Percentiles rank a stretch among this genome's conserved stretches.
phyloP scores from a whole-genome alignment of 2,329 filamentous ascomycete genomes.

The Aspergillus sp. region DNA sequence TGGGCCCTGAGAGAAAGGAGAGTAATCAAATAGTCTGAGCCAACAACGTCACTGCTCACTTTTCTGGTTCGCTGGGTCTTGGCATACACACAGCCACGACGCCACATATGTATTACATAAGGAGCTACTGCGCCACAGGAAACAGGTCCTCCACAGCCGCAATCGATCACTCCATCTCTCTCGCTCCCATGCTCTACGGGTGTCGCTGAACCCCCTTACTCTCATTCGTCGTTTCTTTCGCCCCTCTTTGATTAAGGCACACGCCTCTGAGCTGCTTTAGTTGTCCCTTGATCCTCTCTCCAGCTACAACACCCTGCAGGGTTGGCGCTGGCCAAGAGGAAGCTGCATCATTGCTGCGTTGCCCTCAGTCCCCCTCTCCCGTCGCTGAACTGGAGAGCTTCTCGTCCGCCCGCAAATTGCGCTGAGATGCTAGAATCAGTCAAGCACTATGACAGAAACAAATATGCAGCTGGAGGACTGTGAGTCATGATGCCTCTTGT shows the following conservation, averaged over 20 bases:
- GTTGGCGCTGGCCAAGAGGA: constrained; percentile 18
- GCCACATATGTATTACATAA: constrained; percentile 8
- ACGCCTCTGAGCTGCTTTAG: neutral
- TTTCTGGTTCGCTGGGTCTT: constrained; percentile 2
- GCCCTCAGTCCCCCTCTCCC: constrained; percentile 11
- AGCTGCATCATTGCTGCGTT: constrained; percentile 16
- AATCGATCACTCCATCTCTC: too few relatives aligned
- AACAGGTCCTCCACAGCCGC: too few relatives aligned
- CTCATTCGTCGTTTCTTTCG: neutral
- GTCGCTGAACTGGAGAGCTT: constrained; percentile 14
- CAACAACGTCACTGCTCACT: constrained; percentile 15
- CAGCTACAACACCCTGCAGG: constrained; percentile 13
- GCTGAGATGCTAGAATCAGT: constrained; percentile 53
- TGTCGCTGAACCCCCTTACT: neutral
- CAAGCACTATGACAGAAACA: constrained; percentile 59
- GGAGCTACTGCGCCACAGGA: neutral
- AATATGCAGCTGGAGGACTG: constrained; percentile 88
- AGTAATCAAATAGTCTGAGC: constrained; percentile 1
- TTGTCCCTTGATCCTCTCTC: neutral
- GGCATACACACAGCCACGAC: constrained; percentile 1
- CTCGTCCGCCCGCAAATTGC: constrained; percentile 12
- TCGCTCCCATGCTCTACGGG: neutral
- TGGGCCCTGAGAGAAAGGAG: constrained; percentile 2
- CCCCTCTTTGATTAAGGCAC: neutral
- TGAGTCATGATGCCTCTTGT: constrained; percentile 35